These are phyloP conservation scores for Penicillium sp. DNA, from an alignment of 2,329 filamentous ascomycete species.

Conservation along the genomic window DNA sequence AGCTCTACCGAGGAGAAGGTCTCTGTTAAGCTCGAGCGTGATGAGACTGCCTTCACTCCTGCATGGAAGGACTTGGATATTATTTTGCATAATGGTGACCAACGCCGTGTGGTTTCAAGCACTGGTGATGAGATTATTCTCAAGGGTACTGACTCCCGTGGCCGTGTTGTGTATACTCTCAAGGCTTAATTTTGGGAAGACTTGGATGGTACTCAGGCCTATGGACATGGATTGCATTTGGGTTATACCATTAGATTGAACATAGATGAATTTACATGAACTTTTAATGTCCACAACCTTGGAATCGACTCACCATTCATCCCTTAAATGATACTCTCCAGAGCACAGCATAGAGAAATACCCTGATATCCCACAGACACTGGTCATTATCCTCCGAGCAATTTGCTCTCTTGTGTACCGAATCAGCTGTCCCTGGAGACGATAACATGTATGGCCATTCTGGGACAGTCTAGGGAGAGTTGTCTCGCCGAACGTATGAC, in stretches of 20 bases:
- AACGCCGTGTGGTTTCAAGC: constrained; percentile 40
- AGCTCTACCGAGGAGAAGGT: constrained; percentile 48
- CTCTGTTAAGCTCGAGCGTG: constrained; percentile 43
- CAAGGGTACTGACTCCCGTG: constrained; percentile 29
- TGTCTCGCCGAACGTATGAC: not conserved
- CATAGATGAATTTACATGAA: constrained; percentile 43
- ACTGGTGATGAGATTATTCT: constrained; percentile 31
- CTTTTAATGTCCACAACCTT: constrained; percentile 30
- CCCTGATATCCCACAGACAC: not conserved
- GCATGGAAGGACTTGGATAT: constrained; percentile 54
- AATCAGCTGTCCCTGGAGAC: too few species aligned
- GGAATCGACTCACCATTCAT: not conserved
- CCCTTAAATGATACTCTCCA: not conserved
- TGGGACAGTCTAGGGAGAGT: not conserved
- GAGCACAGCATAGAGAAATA: not conserved
- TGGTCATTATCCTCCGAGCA: not conserved
- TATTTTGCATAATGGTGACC: constrained; percentile 55
- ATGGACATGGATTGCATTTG: constrained; percentile 10
- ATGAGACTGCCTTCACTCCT: constrained; percentile 47
- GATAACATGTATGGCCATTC: not conserved
- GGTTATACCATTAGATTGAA: constrained; percentile 4
- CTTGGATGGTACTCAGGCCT: not conserved
- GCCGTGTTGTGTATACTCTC: constrained; percentile 33
- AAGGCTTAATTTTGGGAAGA: constrained; percentile 15
- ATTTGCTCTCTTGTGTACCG: too few species aligned